phyloP scores from a whole-genome alignment of 1,284 basidiomycete species.

The Flammula alnicola region DNA sequence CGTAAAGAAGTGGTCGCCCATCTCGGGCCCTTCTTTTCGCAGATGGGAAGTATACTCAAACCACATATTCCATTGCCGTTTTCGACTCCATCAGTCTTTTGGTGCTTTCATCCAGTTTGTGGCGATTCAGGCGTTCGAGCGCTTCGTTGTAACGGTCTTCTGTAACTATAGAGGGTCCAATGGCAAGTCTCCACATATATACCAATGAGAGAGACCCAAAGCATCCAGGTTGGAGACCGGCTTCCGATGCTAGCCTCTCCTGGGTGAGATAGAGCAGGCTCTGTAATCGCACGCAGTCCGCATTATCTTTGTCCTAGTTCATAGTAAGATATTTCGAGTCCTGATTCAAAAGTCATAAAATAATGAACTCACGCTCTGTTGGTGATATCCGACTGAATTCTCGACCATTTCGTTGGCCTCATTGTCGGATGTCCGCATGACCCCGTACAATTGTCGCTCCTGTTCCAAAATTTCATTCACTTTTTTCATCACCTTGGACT shows the following conservation, averaged over 20 bases:
- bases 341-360: not conserved
- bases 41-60: slow-evolving; percentile 27
- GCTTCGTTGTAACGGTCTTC: slow-evolving; percentile 27
- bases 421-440: slow-evolving; percentile 26
- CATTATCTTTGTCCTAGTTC: slow-evolving; percentile 19
- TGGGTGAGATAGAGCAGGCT: slow-evolving; percentile 19
- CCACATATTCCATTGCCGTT: slow-evolving; percentile 24
- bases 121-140: slow-evolving; percentile 19
- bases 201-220: slow-evolving; percentile 21
- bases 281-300: slow-evolving; percentile 22
- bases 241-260: slow-evolving; percentile 17
- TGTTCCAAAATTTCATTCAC: slow-evolving; percentile 23
- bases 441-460: slow-evolving; percentile 22
- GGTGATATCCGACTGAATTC: slow-evolving; percentile 24
- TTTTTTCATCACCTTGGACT: slow-evolving; percentile 19
- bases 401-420: slow-evolving; percentile 27
- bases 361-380: slow-evolving; percentile 19
- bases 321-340: not conserved
- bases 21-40: slow-evolving; percentile 21
- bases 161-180: slow-evolving; percentile 26
- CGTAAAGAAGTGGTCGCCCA: slow-evolving; percentile 20
- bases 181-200: slow-evolving; percentile 23
- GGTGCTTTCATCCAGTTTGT: slow-evolving; percentile 16
- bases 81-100: slow-evolving; percentile 19
- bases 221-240: slow-evolving; percentile 19